Base-by-base conservation (phyloP, 2,329 filamentous ascomycete genomes). In the Plenodomus tracheiphilus region DNA sequence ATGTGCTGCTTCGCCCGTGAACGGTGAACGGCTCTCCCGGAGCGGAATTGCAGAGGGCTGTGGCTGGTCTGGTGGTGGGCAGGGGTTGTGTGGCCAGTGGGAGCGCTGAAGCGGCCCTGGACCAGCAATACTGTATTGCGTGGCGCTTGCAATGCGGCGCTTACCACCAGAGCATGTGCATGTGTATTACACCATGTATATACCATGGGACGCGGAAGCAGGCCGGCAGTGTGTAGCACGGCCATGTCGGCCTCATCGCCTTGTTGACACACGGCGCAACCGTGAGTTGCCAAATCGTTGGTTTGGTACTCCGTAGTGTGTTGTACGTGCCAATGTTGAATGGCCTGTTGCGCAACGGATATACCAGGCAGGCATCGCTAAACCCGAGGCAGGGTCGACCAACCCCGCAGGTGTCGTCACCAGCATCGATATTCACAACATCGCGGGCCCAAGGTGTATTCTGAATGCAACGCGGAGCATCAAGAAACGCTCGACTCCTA, bases 401-500 rank as follows among this genome's bases (percentile, higher is more conserved):
- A 36, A 35, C 53, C 53, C 56, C 53, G 35, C 53, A 50, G 48
- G 53, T 53, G 51, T 58, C 56, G 56, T 47, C 37, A 47, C n/a
- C n/a, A 13, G 37, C 30, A 7, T 39, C 21, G n/a, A n/a, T n/a
- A n/a, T n/a, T n/a, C n/a, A n/a, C n/a, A n/a, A n/a, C n/a, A n/a
- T n/a, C n/a, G n/a, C n/a, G n/a, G n/a, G n/a, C 6, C 30, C 8
- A 43, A 22, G 11, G 37, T 32, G 38, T 20, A 48, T 11, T 30
- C 15, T 28, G 11, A 11, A 4, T 8, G 28, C 7, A 11, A 32
- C 28, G 4, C 6, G 4, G 4, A 15, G 28, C 4, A 32, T 7
- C 11, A 4, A 15, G 13, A 32, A 32, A 32, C 6, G 9, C 15
- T 32, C 8, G 15, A 32, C 28, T 32, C 4, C 15, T 4, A 32